Conservation (phyloP, 2,329 filamentous ascomycete species). For the Aspergillus novoparasiticus region DNA sequence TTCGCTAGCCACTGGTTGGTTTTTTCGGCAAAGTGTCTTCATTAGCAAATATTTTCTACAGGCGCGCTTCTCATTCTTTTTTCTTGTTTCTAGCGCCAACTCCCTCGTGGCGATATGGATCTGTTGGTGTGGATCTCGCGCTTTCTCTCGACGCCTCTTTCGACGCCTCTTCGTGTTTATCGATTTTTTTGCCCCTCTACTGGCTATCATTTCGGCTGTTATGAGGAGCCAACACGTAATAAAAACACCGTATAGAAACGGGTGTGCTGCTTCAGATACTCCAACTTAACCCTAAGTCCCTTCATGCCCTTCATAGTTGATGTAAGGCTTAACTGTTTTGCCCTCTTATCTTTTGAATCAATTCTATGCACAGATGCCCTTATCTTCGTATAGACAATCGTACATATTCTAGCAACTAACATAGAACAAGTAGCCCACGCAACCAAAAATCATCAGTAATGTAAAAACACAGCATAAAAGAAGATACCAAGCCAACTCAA, state of each 20-base stretch:
- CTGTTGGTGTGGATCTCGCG: background rate
- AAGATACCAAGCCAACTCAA: background rate
- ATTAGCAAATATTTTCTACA: background rate
- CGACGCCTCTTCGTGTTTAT: background rate
- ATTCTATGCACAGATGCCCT: background rate
- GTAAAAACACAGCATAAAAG: background rate
- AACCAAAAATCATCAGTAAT: background rate
- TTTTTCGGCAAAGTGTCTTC: background rate
- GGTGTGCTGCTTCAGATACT: background rate
- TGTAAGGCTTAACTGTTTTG: background rate
- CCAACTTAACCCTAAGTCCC: background rate
- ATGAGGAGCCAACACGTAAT: background rate
- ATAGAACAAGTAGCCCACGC: background rate
- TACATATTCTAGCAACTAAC: too few species aligned
- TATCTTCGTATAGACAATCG: too few species aligned
- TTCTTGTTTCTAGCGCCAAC: background rate
- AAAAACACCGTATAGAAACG: background rate
- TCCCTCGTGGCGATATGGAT: background rate
- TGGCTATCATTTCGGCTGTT: background rate
- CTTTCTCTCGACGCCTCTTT: background rate
- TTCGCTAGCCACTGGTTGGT: background rate
- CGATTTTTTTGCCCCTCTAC: background rate
- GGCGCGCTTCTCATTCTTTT: background rate
- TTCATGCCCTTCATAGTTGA: background rate
- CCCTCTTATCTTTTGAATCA: background rate